Evolutionary conservation across 1,284 basidiomycete genomes (phyloP), one percentile per base, ranked within the genome.

Genomic region (Rhodotorula sp.): DNA sequence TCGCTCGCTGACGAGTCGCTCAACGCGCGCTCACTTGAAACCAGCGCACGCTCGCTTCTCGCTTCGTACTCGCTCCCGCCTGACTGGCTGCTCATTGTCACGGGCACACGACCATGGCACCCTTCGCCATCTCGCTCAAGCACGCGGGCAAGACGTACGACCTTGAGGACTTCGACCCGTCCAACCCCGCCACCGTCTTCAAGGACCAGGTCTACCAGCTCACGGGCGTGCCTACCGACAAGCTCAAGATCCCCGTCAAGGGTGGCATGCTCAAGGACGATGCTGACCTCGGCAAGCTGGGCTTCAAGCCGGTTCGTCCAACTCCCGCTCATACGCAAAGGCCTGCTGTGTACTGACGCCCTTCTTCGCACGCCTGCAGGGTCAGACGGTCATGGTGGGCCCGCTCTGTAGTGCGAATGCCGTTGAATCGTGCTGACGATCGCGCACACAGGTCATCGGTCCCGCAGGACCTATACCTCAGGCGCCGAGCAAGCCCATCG

Each of bases 231-330:
- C 48, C 55, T 7, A 48, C n/a, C 34, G 54, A 56, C 55, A 50
- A 51, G 55, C 54, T 96, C 90, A 99, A 97, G 81, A 90, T 98
- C 73, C 94, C 97, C 90, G 85, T 95, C 79, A 97, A 96, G 80
- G 91, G 91, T 59, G 91, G 91, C n/a, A 85, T 92, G 75, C 85
- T 96, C 79, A 94, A 92, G 90, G 92, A 96, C 77, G 90, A 95
- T 75, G 86, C 90, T 0, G 87, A 89, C 73, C 87, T 94, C 86
- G 85, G 84, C 75, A 94, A 92, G 80, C 85, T 96, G 51, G 87
- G 83, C 0, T 88, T 90, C 20, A 94, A 92, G 80, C 85, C 85
- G 60, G 91, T 91, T 64, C 73, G 86, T 80, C 46, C 31, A 28
- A 10, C 48, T 51, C 60, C 16, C 34, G 2, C 40, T 28, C 11